Conservation (phyloP, 352 stramenopile genomes). For the Detonula confervacea region DNA sequence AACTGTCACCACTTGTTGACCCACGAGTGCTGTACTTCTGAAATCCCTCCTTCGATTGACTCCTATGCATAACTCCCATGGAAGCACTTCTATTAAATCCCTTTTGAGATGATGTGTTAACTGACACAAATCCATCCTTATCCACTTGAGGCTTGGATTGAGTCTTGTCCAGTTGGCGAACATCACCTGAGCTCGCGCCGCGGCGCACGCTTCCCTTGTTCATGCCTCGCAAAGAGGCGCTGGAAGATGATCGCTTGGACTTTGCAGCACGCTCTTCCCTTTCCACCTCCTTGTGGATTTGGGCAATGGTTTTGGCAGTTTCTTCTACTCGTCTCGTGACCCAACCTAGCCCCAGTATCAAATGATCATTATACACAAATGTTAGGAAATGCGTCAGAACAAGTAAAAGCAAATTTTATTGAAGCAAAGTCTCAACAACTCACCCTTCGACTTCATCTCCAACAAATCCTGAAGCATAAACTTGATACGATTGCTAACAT, state of each 20-base stretch:
- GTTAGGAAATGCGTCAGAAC: no score
- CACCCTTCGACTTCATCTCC: constrained; percentile 79
- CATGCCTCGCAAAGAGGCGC: constrained; percentile 20
- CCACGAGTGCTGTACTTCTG: constrained; percentile 40
- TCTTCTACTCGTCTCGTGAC: constrained; percentile 79
- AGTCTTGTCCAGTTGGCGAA: constrained; percentile 42
- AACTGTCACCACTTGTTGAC: constrained; percentile 18
- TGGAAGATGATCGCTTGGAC: constrained; percentile 36
- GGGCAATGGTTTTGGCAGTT: constrained; percentile 78
- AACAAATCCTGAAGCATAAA: constrained; percentile 85
- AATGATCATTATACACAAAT: constrained; percentile 1
- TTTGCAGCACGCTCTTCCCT: constrained; percentile 65
- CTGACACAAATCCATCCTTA: constrained; percentile 66
- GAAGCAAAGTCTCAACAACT: no score
- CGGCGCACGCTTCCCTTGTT: constrained; percentile 31
- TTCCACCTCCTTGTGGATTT: constrained; percentile 85
- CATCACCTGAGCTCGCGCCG: constrained; percentile 49
- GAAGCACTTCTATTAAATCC: constrained; percentile 46
- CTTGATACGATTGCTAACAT: constrained; percentile 79
- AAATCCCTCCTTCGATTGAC: constrained; percentile 29
- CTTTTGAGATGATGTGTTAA: constrained; percentile 26
- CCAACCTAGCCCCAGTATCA: constrained; percentile 61
- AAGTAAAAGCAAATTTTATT: no score
- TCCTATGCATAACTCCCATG: constrained; percentile 38
- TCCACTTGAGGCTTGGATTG: constrained; percentile 49